A percentile compares a stretch with the other conserved stretches of the same genome.
phyloP scores from a whole-genome alignment of 139 green algal genomes.

The Marvania coccoides region DNA sequence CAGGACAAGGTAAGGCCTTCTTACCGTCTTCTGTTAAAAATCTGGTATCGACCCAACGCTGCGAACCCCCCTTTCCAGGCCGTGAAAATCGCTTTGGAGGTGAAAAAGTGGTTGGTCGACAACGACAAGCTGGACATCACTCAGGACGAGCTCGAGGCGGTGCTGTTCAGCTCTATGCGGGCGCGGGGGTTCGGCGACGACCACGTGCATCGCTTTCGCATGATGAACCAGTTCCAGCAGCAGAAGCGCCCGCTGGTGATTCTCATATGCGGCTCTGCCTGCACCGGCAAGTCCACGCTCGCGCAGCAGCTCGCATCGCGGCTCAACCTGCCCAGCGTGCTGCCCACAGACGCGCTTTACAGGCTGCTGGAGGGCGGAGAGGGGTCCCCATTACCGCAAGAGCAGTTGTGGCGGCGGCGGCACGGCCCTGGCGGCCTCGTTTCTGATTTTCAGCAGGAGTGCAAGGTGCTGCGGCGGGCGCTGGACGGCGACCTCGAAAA shows the following conservation, averaged over 20 bases:
- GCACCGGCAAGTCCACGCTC: conserved; percentile 84
- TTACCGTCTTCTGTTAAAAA: not conserved
- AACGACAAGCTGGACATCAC: conserved; percentile 59
- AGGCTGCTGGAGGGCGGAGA: conserved; percentile 36
- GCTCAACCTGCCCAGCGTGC: conserved; percentile 91
- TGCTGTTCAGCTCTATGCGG: conserved; percentile 72
- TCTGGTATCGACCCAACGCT: not conserved
- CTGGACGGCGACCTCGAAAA: conserved; percentile 80
- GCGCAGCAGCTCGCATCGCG: conserved; percentile 83
- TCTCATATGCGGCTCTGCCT: conserved; percentile 70
- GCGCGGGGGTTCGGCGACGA: conserved; percentile 59
- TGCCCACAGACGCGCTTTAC: conserved; percentile 83
- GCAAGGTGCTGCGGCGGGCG: conserved; percentile 44
- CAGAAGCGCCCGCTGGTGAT: conserved; percentile 71
- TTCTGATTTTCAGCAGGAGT: conserved; percentile 51
- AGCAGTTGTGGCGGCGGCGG: conserved; percentile 44
- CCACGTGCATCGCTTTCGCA: conserved; percentile 71
- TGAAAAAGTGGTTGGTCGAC: conserved; percentile 95
- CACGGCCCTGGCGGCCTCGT: conserved; percentile 10
- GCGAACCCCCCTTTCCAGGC: conserved; percentile 38
- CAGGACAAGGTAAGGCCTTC: conserved; percentile 56
- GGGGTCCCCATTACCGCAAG: not conserved
- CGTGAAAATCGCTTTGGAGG: conserved; percentile 82
- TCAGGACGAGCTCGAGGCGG: conserved; percentile 61
- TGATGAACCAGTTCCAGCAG: conserved; percentile 73